Percentiles rank a stretch among this genome's conserved stretches.
Conservation (phyloP, 202 grass and related monocot genomes). For the Setaria italica region DNA sequence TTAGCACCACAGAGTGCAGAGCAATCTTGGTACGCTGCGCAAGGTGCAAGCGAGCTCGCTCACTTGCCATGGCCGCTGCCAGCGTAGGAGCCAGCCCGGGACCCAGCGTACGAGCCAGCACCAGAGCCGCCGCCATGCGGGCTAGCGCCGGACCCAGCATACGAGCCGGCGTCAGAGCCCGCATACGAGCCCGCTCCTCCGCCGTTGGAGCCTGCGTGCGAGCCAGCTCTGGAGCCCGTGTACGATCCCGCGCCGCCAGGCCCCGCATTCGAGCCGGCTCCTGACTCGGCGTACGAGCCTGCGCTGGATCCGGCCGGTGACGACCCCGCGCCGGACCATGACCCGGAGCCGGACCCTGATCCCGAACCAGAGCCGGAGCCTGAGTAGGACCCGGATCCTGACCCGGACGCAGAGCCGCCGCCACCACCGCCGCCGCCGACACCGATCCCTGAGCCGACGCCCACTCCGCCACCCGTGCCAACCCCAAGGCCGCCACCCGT, state of each 20-base stretch:
- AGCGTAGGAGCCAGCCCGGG: slow-evolving; percentile 43
- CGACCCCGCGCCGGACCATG: slow-evolving; percentile 17
- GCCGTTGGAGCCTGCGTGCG: slow-evolving; percentile 2
- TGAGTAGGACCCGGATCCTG: slow-evolving; percentile 47
- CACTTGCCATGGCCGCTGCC: slow-evolving; percentile 69
- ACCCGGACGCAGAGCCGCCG: slow-evolving; percentile 37
- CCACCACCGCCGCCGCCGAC: slow-evolving; percentile 44
- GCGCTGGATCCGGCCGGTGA: slow-evolving; percentile 48
- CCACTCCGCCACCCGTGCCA: slow-evolving; percentile 13
- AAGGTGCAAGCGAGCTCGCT: background rate
- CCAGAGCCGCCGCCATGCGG: slow-evolving; percentile 33
- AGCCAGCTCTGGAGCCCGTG: slow-evolving; percentile 33
- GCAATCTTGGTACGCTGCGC: background rate
- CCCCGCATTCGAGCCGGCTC: background rate
- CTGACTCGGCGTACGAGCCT: background rate
- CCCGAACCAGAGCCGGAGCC: slow-evolving; percentile 17
- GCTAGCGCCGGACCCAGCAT: slow-evolving; percentile 41
- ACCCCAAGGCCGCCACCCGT: slow-evolving; percentile 3
- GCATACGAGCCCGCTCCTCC: slow-evolving; percentile 36
- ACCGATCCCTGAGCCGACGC: slow-evolving; percentile 55
- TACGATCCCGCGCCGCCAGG: slow-evolving; percentile 22
- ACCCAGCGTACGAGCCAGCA: slow-evolving; percentile 54
- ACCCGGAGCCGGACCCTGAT: slow-evolving; percentile 26
- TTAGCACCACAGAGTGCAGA: background rate
- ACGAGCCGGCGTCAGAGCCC: slow-evolving; percentile 44